Evolutionary conservation across 78 protist species (phyloP).

Genomic region (Protostelium mycophagum): DNA sequence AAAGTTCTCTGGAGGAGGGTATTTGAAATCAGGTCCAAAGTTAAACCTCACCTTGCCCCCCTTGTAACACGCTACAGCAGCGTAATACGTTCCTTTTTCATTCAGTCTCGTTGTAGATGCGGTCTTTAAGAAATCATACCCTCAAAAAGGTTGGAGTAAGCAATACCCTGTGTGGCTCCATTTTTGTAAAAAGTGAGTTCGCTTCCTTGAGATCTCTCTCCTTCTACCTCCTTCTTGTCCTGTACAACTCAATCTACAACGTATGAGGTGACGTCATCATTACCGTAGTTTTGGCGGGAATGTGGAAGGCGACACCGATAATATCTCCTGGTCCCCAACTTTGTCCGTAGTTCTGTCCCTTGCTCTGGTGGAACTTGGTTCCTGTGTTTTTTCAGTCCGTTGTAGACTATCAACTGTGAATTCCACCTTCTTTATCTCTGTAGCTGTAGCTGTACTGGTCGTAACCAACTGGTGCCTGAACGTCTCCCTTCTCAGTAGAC

Average conservation of each 20-base stretch:
- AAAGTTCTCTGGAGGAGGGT: conserved; percentile 20
- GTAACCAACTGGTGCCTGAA: conserved; percentile 54
- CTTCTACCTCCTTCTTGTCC: background rate
- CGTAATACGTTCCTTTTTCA: conserved; percentile 32
- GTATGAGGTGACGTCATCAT: background rate
- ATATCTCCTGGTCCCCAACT: background rate
- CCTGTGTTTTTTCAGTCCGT: too few relatives aligned
- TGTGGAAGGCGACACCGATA: background rate
- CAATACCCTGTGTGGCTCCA: conserved; percentile 37
- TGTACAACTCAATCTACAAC: background rate
- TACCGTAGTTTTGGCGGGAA: background rate
- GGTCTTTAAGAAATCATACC: background rate
- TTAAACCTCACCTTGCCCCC: conserved; percentile 38
- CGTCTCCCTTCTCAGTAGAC: conserved; percentile 33
- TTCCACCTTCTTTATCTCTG: conserved; percentile 44
- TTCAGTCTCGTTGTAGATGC: background rate
- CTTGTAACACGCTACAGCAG: conserved; percentile 41
- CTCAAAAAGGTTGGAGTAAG: conserved; percentile 16
- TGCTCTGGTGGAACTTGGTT: background rate
- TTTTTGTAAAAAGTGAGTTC: conserved; percentile 37
- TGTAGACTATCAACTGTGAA: conserved; percentile 7
- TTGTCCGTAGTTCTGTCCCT: background rate
- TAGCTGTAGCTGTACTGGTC: conserved; percentile 41
- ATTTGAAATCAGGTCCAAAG: conserved; percentile 55
- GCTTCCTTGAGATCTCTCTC: conserved; percentile 2